Percentiles rank a stretch among this genome's conserved stretches.
Evolutionary conservation across 768 basidiomycete species (phyloP).

Genomic region (Suillus tomentosus): DNA sequence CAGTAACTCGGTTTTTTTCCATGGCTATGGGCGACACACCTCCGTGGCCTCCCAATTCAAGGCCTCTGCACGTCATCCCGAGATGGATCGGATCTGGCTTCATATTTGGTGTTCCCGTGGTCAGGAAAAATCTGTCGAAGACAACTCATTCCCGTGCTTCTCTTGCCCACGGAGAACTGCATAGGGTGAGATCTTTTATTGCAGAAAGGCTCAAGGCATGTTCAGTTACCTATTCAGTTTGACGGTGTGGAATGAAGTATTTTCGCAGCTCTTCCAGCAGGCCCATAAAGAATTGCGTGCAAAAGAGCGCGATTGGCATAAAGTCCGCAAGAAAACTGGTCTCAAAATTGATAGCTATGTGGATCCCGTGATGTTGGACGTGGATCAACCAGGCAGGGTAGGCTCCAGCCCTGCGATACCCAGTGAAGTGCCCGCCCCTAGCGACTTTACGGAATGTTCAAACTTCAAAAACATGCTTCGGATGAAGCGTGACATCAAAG

Average conservation of each 20-base stretch:
- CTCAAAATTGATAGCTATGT: not conserved
- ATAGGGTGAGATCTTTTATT: slow-evolving; percentile 11
- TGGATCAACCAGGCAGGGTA: not conserved
- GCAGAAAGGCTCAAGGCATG: slow-evolving; percentile 3
- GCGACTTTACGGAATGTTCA: not conserved
- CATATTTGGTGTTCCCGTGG: slow-evolving; percentile 36
- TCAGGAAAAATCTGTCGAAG: slow-evolving; percentile 15
- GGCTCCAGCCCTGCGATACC: too few species aligned
- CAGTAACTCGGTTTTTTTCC: slow-evolving; percentile 35
- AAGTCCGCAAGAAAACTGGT: slow-evolving; percentile 5
- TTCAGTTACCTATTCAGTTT: not conserved
- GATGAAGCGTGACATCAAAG: not conserved
- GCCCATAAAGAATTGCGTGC: not conserved
- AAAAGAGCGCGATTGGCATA: not conserved
- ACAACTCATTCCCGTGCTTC: slow-evolving; percentile 10
- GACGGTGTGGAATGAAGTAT: slow-evolving; percentile 2
- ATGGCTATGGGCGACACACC: slow-evolving; percentile 36
- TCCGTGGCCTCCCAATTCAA: slow-evolving; percentile 28
- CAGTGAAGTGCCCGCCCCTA: not conserved
- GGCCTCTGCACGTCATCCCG: slow-evolving; percentile 34
- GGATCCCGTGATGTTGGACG: not conserved
- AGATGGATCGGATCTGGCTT: slow-evolving; percentile 33
- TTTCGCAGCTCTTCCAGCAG: slow-evolving; percentile 3
- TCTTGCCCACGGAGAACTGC: slow-evolving; percentile 12
- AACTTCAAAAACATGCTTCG: not conserved